Percentiles rank a stretch among this genome's conserved stretches.
phyloP scores from a whole-genome alignment of 495 filamentous ascomycete genomes.

The Penicillium canescens region DNA sequence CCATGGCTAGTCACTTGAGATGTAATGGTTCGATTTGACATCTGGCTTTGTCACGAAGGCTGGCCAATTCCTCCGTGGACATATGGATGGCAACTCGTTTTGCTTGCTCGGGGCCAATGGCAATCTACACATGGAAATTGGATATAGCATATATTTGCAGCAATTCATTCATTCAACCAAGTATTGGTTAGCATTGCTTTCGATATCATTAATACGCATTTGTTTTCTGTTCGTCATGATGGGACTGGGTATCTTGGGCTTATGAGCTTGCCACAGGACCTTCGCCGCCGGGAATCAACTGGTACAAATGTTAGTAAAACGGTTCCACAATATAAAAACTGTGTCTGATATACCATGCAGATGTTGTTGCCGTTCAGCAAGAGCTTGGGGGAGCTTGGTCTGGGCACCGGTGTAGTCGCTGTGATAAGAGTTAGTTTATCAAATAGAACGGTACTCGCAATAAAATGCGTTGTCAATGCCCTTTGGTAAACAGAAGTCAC shows the following conservation, averaged over 20 bases:
- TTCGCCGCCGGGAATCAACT: constrained; percentile 90
- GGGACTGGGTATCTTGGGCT: constrained; percentile 13
- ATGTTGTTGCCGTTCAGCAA: constrained; percentile 98
- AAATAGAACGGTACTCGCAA: not conserved
- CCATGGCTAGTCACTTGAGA: not conserved
- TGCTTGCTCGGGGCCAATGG: not conserved
- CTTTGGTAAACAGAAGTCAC: too few species aligned
- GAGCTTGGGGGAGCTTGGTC: constrained; percentile 88
- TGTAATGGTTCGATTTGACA: too few species aligned
- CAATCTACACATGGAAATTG: not conserved
- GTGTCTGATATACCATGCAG: constrained; percentile 78
- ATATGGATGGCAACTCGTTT: too few species aligned
- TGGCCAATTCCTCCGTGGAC: not conserved
- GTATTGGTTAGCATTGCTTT: constrained; percentile 27
- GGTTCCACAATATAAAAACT: not conserved
- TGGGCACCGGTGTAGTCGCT: constrained; percentile 89
- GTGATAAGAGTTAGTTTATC: constrained; percentile 20
- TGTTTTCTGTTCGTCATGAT: constrained; percentile 23
- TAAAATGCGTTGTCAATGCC: not conserved
- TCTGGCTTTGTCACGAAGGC: too few species aligned
- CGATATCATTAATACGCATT: constrained; percentile 34
- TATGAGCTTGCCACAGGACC: constrained; percentile 56
- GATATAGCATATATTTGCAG: not conserved
- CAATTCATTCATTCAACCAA: constrained; percentile 18
- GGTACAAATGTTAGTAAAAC: constrained; percentile 10